Percentiles rank a stretch among this genome's conserved stretches.
phyloP scores from a whole-genome alignment of 2,329 filamentous ascomycete genomes.

The Colletotrichum liaoningense region DNA sequence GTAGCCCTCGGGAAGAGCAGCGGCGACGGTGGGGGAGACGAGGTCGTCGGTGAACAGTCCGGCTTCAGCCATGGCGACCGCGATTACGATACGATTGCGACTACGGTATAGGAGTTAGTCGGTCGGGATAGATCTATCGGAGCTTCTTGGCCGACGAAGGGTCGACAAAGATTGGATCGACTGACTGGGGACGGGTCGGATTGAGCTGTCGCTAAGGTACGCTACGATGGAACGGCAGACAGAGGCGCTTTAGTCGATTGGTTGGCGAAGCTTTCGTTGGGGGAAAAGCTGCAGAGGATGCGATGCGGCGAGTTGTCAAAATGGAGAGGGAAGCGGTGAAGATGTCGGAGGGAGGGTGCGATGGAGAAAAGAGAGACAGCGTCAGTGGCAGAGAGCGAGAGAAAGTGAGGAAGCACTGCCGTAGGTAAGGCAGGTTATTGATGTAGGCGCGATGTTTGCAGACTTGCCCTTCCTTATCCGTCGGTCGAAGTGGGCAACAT shows the following conservation, averaged over 20 bases:
- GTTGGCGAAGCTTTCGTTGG: constrained; percentile 29
- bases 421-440: background rate
- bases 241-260: background rate
- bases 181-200: background rate
- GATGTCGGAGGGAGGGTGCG: background rate
- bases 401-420: background rate
- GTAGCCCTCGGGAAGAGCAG: constrained; percentile 83
- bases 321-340: constrained; percentile 27
- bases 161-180: background rate
- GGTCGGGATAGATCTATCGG: background rate
- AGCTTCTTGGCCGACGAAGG: background rate
- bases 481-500: constrained; percentile 8
- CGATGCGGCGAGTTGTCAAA: constrained; percentile 1
- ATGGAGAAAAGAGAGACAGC: background rate
- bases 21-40: constrained; percentile 79
- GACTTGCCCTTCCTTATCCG: constrained; percentile 12
- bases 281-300: background rate
- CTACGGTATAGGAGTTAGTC: background rate
- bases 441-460: constrained; percentile 26
- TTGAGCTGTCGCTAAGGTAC: background rate
- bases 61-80: constrained; percentile 47
- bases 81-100: background rate
- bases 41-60: constrained; percentile 83
- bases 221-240: background rate
- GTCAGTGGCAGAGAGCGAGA: background rate